Conservation (phyloP, 2,329 filamentous ascomycete genomes). For the Cytospora piceae region DNA sequence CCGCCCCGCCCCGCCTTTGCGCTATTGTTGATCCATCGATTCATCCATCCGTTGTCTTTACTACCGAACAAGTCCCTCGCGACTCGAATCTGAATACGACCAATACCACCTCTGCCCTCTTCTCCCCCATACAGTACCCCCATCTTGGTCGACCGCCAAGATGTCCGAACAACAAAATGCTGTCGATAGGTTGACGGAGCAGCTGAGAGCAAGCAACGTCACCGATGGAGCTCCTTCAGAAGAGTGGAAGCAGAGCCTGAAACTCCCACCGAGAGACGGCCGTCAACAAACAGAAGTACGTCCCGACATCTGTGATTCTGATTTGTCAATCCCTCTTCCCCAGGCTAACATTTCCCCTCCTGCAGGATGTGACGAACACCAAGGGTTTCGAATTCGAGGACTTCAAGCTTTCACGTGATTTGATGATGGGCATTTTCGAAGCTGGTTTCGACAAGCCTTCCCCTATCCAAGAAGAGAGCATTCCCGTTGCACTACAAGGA, state of each 20-base stretch:
- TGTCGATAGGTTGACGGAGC: conserved; percentile 29
- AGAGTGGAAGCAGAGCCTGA: conserved; percentile 76
- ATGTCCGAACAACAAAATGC: conserved; percentile 26
- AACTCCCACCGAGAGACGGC: conserved; percentile 73
- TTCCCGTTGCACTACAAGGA: conserved; percentile 92
- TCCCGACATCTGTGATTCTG: conserved; percentile 11
- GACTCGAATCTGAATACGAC: conserved; percentile 3
- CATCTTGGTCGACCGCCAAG: conserved; percentile 22
- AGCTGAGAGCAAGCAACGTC: conserved; percentile 27
- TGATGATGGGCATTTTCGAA: conserved; percentile 99
- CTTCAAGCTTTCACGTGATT: conserved; percentile 89
- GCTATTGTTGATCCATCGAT: neutral
- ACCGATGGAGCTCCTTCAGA: conserved; percentile 21
- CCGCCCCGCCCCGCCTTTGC: conserved; percentile 15
- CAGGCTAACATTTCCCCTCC: conserved; percentile 12
- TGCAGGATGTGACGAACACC: conserved; percentile 93
- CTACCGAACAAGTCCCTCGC: conserved; percentile 13
- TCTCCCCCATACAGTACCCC: conserved; percentile 6
- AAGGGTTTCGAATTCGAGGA: conserved; percentile 98
- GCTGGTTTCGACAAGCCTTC: conserved; percentile 98
- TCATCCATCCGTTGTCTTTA: conserved; percentile 4
- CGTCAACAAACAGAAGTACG: conserved; percentile 80
- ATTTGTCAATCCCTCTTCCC: neutral
- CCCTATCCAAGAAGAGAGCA: conserved; percentile 98
- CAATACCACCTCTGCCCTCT: neutral